phyloP scores from a whole-genome alignment of 1,284 basidiomycete genomes.

The Trametes hirsuta region DNA sequence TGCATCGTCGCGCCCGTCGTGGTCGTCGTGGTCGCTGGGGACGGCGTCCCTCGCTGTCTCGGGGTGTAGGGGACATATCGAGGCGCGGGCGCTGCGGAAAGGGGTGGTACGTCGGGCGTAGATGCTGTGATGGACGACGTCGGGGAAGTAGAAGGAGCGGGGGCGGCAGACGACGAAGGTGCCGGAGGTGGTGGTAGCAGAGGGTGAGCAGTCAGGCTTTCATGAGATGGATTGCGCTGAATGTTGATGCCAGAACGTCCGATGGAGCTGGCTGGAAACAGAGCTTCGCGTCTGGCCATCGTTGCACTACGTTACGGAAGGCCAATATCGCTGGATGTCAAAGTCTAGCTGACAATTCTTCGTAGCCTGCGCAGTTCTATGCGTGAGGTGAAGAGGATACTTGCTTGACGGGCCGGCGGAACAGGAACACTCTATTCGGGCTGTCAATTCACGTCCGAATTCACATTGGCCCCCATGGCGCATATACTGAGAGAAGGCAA shows the following conservation, averaged over 20 bases:
- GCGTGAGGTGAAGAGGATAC: not conserved
- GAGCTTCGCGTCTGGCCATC: constrained; percentile 37
- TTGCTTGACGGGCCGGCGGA: not conserved
- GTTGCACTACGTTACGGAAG: not conserved
- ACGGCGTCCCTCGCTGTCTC: constrained; percentile 52
- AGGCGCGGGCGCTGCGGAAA: constrained; percentile 33
- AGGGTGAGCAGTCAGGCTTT: constrained; percentile 63
- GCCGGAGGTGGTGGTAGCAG: constrained; percentile 52
- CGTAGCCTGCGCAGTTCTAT: not conserved
- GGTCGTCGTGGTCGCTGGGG: constrained; percentile 55
- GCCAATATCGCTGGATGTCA: not conserved
- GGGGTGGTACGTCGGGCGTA: constrained; percentile 6
- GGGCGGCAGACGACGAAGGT: constrained; percentile 9
- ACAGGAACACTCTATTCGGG: not conserved
- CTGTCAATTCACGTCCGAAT: not conserved
- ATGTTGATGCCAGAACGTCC: constrained; percentile 50
- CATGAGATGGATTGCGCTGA: constrained; percentile 53
- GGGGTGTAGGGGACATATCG: constrained; percentile 61
- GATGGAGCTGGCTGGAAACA: constrained; percentile 57
- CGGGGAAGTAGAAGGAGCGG: constrained; percentile 22
- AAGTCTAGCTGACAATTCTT: not conserved
- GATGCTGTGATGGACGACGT: not conserved
- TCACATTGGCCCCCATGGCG: not conserved
- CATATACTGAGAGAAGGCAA: no score
- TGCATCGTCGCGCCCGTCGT: constrained; percentile 50